These are phyloP conservation scores for Xylariomycetidae sp. DNA, from an alignment of 2,329 filamentous ascomycete species.

Conservation along the genomic window DNA sequence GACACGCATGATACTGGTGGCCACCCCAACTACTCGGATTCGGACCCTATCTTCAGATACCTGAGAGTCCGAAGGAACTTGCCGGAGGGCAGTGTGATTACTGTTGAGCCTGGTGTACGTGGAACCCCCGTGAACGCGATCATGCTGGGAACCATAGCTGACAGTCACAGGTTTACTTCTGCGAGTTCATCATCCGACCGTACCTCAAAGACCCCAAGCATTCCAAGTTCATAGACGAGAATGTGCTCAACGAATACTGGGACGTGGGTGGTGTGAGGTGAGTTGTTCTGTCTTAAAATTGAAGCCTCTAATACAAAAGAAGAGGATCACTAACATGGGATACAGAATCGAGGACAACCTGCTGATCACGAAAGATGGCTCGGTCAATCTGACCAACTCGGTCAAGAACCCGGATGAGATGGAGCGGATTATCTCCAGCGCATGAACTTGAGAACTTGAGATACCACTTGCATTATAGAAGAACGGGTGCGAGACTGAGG, in stretches of 20 bases:
- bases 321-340: slow-evolving; percentile 4
- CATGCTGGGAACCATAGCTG: slow-evolving; percentile 1
- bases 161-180: slow-evolving; percentile 69
- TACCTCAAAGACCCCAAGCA: slow-evolving; percentile 68
- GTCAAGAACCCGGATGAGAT: slow-evolving; percentile 61
- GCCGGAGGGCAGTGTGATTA: slow-evolving; percentile 77
- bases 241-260: slow-evolving; percentile 74
- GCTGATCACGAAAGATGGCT: slow-evolving; percentile 61
- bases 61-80: slow-evolving; percentile 70
- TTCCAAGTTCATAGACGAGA: slow-evolving; percentile 67
- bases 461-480: too few relatives aligned
- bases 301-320: not conserved
- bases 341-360: slow-evolving; percentile 63
- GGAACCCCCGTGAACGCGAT: not conserved
- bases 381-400: slow-evolving; percentile 67
- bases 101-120: slow-evolving; percentile 83
- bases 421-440: slow-evolving; percentile 45
- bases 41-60: slow-evolving; percentile 81
- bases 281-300: slow-evolving; percentile 20
- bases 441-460: too few relatives aligned
- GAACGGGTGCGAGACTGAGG: too few relatives aligned
- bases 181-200: slow-evolving; percentile 78
- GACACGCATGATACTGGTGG: slow-evolving; percentile 87
- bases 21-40: slow-evolving; percentile 70
- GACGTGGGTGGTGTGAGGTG: slow-evolving; percentile 68